Conservation (phyloP, 1,284 basidiomycete species). For the Tilletia setariae region DNA sequence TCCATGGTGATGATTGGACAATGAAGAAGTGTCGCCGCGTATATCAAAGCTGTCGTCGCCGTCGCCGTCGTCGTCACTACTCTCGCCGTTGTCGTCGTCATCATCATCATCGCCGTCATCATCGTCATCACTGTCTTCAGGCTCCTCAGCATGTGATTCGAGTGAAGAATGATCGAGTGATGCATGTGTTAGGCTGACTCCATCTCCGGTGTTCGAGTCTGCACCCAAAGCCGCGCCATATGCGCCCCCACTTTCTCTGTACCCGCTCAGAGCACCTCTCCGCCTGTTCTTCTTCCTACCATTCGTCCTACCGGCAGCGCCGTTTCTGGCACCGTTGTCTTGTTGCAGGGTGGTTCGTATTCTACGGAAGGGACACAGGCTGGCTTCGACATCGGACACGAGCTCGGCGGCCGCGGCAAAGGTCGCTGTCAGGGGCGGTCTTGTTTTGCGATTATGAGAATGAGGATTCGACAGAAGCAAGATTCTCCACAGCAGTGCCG, state of each 20-base stretch:
- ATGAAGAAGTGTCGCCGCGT: not conserved
- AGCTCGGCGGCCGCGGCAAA: constrained; percentile 4
- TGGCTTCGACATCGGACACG: not conserved
- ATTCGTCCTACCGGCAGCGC: too few species aligned
- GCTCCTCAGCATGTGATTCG: too few species aligned
- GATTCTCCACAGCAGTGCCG: constrained; percentile 2
- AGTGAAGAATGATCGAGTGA: too few species aligned
- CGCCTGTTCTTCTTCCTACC: too few species aligned
- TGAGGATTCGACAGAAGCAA: constrained; percentile 5
- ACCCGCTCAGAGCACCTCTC: too few species aligned
- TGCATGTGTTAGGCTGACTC: too few species aligned
- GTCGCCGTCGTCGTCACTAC: not conserved
- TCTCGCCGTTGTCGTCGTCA: not conserved
- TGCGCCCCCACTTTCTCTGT: too few species aligned
- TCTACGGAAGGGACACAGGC: not conserved
- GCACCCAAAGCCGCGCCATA: too few species aligned
- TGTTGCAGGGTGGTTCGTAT: not conserved
- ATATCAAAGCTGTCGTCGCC: not conserved
- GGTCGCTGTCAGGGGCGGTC: not conserved
- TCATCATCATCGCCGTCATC: not conserved
- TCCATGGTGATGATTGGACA: not conserved
- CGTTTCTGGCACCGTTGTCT: too few species aligned
- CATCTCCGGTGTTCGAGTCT: too few species aligned
- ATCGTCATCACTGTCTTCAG: not conserved
- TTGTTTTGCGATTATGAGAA: constrained; percentile 4